These are phyloP conservation scores for Suillus bovinus DNA, from an alignment of 768 basidiomycete genomes.

Conservation along the genomic window DNA sequence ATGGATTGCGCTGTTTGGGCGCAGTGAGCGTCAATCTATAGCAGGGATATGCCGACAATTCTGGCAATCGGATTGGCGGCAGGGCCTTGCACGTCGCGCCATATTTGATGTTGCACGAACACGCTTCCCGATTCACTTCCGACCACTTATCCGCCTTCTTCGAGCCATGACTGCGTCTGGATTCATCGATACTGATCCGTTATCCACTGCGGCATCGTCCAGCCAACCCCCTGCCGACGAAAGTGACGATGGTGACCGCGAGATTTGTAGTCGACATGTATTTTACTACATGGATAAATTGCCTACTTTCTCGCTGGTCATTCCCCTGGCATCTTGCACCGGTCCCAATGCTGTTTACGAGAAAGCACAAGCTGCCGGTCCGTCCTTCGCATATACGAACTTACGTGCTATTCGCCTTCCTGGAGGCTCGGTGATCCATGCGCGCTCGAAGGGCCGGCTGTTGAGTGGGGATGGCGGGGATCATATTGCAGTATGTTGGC, in stretches of 20 bases:
- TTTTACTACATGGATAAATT: slow-evolving; percentile 76
- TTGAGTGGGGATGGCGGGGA: slow-evolving; percentile 74
- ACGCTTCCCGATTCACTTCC: slow-evolving; percentile 80
- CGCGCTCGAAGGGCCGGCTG: slow-evolving; percentile 65
- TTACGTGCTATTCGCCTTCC: slow-evolving; percentile 68
- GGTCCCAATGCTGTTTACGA: slow-evolving; percentile 77
- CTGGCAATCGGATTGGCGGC: slow-evolving; percentile 78
- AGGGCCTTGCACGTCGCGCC: slow-evolving; percentile 67
- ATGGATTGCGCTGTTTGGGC: slow-evolving; percentile 79
- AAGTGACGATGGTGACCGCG: slow-evolving; percentile 46
- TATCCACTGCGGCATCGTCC: slow-evolving; percentile 46
- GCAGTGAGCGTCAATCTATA: slow-evolving; percentile 62
- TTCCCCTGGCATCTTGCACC: slow-evolving; percentile 59
- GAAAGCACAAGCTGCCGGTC: slow-evolving; percentile 48
- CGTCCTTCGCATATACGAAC: slow-evolving; percentile 64
- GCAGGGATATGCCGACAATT: slow-evolving; percentile 75
- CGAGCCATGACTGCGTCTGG: slow-evolving; percentile 77
- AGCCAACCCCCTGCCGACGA: slow-evolving; percentile 44
- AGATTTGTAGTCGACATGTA: slow-evolving; percentile 65
- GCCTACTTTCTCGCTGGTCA: slow-evolving; percentile 71
- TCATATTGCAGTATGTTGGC: slow-evolving; percentile 70
- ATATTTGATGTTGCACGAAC: slow-evolving; percentile 81
- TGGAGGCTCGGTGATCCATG: slow-evolving; percentile 71
- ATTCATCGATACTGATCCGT: slow-evolving; percentile 72
- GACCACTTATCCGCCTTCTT: slow-evolving; percentile 68